These are phyloP conservation scores for Acrocalymma vagum DNA, from an alignment of 2,329 filamentous ascomycete genomes.

Conservation along the genomic window DNA sequence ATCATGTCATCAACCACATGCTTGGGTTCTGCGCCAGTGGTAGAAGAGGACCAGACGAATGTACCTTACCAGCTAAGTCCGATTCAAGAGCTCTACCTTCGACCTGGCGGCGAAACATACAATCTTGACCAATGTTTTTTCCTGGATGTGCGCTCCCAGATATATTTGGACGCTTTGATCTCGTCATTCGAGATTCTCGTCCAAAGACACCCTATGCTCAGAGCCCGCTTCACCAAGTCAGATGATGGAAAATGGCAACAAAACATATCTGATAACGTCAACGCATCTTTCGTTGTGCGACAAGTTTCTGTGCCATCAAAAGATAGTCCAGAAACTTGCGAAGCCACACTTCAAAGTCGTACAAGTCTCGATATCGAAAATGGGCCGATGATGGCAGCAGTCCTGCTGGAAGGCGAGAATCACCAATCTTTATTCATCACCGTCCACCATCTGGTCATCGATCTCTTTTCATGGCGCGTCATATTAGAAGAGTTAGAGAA, in stretches of 20 bases:
- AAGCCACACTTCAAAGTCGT: slow-evolving; percentile 8
- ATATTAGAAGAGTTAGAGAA: slow-evolving; percentile 51
- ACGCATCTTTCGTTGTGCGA: slow-evolving; percentile 24
- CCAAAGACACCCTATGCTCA: slow-evolving; percentile 23
- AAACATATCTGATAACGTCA: slow-evolving; percentile 12
- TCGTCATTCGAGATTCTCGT: slow-evolving; percentile 10
- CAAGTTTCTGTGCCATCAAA: slow-evolving; percentile 22
- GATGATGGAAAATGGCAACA: slow-evolving; percentile 24
- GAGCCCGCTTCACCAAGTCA: slow-evolving; percentile 15
- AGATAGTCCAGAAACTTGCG: slow-evolving; percentile 14
- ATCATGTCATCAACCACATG: too few species aligned
- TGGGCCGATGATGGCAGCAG: slow-evolving; percentile 25
- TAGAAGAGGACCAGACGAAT: too few species aligned
- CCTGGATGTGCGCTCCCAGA: neutral
- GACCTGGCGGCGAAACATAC: slow-evolving; percentile 5
- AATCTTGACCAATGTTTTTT: slow-evolving; percentile 8
- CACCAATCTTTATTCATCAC: slow-evolving; percentile 27
- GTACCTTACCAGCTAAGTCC: slow-evolving; percentile 19
- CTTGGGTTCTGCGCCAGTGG: too few species aligned
- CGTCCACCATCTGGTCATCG: slow-evolving; percentile 43
- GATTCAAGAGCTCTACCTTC: slow-evolving; percentile 22
- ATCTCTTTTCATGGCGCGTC: slow-evolving; percentile 55
- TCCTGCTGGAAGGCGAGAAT: slow-evolving; percentile 27
- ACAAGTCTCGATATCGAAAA: slow-evolving; percentile 17
- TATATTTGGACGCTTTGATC: neutral